Evolutionary conservation across 805 yeast genomes (phyloP).

Genomic region (Wickerhamomyces kurtzmanii): DNA sequence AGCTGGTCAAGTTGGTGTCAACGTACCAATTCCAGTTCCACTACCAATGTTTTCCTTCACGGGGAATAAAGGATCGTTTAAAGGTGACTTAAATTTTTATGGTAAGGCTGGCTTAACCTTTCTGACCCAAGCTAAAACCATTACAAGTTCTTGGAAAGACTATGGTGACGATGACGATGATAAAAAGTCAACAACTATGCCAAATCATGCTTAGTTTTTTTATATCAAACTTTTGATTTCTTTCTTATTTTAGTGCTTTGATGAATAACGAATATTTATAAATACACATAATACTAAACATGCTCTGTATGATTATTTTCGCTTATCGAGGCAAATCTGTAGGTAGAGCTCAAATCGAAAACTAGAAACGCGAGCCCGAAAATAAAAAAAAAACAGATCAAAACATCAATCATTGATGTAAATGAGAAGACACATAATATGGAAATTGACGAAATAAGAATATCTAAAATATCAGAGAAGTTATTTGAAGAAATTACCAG

Average conservation of each 20-base stretch:
- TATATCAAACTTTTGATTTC: too few species aligned
- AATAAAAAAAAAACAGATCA: too few species aligned
- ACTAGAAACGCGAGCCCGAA: too few species aligned
- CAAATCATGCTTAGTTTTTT: too few species aligned
- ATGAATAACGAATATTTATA: too few species aligned
- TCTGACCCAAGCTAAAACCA: constrained; percentile 68
- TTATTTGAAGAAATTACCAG: constrained; percentile 9
- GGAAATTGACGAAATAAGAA: constrained; percentile 21
- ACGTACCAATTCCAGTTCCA: constrained; percentile 76
- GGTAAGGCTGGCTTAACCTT: constrained; percentile 69
- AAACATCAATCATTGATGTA: too few species aligned
- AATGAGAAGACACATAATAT: too few species aligned
- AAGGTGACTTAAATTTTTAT: constrained; percentile 73
- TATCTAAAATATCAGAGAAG: constrained; percentile 17
- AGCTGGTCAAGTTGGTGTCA: constrained; percentile 71
- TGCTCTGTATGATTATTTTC: too few species aligned
- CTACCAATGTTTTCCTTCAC: constrained; percentile 77
- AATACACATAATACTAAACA: too few species aligned
- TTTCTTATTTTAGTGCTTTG: too few species aligned
- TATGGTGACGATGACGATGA: constrained; percentile 35
- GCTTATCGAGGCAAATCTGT: too few species aligned
- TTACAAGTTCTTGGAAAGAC: constrained; percentile 58
- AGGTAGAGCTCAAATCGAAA: too few species aligned
- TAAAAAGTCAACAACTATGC: constrained; percentile 59
- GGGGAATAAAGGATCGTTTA: constrained; percentile 65